Evolutionary conservation across 257 asterid species (phyloP).

Genomic region (Oldenlandia corymbosa): DNA sequence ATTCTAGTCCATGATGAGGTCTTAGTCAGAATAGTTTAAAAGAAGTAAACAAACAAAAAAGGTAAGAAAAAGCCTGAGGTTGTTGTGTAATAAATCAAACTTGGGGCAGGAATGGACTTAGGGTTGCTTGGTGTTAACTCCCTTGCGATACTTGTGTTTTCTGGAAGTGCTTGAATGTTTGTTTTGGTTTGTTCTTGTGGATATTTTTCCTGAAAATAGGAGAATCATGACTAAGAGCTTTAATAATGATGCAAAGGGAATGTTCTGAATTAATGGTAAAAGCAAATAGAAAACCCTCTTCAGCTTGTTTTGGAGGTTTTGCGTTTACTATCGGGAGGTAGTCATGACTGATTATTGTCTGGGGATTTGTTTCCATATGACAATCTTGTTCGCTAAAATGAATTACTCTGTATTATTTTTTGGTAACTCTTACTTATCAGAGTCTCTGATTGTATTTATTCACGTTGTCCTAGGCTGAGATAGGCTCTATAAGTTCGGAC

Average conservation of each 20-base stretch:
- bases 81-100: background rate
- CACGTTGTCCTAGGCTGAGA: constrained; percentile 58
- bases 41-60: background rate
- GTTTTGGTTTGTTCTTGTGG: background rate
- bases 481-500: constrained; percentile 96
- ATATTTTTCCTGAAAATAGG: background rate
- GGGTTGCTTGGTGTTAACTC: background rate
- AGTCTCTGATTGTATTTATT: background rate
- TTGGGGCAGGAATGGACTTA: background rate
- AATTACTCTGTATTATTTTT: background rate
- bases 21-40: background rate
- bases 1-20: background rate
- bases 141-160: too few relatives aligned
- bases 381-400: too few relatives aligned
- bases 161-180: too few relatives aligned
- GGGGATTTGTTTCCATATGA: too few relatives aligned
- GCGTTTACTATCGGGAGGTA: background rate
- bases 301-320: background rate
- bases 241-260: background rate
- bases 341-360: background rate
- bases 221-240: background rate
- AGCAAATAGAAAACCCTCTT: background rate
- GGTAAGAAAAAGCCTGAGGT: background rate
- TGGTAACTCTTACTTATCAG: background rate
- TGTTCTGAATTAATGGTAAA: background rate